Conservation (phyloP, 257 asterid species). For the Forsythia viridissima region DNA sequence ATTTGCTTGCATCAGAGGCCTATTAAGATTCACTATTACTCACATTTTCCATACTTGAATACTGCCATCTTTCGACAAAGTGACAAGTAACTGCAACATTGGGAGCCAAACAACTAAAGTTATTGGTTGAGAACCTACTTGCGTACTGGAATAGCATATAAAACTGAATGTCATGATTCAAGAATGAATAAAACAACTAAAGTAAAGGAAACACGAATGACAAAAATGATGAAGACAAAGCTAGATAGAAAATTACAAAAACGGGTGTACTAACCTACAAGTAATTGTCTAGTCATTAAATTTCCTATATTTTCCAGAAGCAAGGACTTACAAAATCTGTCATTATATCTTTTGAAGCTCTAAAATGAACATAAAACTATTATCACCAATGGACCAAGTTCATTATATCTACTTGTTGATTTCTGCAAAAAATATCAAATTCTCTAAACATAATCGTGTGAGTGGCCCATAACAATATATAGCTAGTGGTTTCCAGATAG, state of each 20-base stretch:
- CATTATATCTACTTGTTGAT: neutral
- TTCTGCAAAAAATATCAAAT: neutral
- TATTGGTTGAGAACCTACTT: constrained; percentile 98
- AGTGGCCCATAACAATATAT: too few relatives aligned
- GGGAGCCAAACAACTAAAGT: constrained; percentile 89
- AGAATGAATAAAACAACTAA: neutral
- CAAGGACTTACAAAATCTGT: constrained; percentile 5
- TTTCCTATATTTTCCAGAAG: constrained; percentile 13
- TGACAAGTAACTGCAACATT: constrained; percentile 77
- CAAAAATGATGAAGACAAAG: too few relatives aligned
- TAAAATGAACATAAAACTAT: neutral
- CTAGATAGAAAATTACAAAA: too few relatives aligned
- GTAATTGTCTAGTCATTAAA: neutral
- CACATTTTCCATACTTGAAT: constrained; percentile 94
- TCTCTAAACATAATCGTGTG: neutral
- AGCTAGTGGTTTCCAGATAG: too few relatives aligned
- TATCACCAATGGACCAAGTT: neutral
- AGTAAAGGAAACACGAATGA: constrained; percentile 14
- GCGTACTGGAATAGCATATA: constrained; percentile 68
- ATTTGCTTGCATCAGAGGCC: constrained; percentile 88
- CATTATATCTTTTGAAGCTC: neutral
- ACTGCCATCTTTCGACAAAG: constrained; percentile 91
- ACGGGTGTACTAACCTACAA: too few relatives aligned
- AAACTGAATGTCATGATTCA: constrained; percentile 26
- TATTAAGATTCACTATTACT: constrained; percentile 27